Conservation (phyloP, 2,329 filamentous ascomycete genomes). For the Paracoccidioides brasiliensis region DNA sequence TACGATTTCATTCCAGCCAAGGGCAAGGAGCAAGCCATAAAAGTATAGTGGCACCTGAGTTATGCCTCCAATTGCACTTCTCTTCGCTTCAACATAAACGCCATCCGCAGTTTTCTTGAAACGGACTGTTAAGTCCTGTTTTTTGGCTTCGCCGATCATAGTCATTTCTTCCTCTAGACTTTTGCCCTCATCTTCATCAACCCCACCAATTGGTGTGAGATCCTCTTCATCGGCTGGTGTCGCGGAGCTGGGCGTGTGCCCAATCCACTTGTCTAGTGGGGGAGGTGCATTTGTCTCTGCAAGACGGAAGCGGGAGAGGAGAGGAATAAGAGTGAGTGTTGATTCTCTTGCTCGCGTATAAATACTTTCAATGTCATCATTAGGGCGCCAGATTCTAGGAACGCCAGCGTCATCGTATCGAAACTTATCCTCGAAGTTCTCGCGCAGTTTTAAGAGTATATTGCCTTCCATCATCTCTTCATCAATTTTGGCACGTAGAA, state of each 20-base stretch:
- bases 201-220: slow-evolving; percentile 72
- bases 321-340: slow-evolving; percentile 77
- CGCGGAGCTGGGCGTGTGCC: slow-evolving; percentile 58
- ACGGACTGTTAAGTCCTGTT: slow-evolving; percentile 78
- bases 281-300: slow-evolving; percentile 61
- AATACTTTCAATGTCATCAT: slow-evolving; percentile 90
- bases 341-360: slow-evolving; percentile 89
- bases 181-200: slow-evolving; percentile 90
- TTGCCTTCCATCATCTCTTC: slow-evolving; percentile 98
- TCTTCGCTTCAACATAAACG: slow-evolving; percentile 95
- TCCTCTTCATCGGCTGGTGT: slow-evolving; percentile 84
- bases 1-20: slow-evolving; percentile 98
- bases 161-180: slow-evolving; percentile 94
- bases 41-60: slow-evolving; percentile 92
- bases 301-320: slow-evolving; percentile 73
- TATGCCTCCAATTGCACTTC: slow-evolving; percentile 88
- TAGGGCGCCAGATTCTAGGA: slow-evolving; percentile 89
- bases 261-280: slow-evolving; percentile 74
- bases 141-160: slow-evolving; percentile 77
- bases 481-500: slow-evolving; percentile 77
- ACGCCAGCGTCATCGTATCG: slow-evolving; percentile 92
- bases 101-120: slow-evolving; percentile 99
- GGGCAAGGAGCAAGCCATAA: slow-evolving; percentile 71
- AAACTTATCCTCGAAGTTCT: slow-evolving; percentile 99
- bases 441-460: slow-evolving; percentile 81